Evolutionary conservation across 352 stramenopile genomes (phyloP), one percentile per base, ranked within the genome.

Genomic region (Phytophthora macrochlamydospora): DNA sequence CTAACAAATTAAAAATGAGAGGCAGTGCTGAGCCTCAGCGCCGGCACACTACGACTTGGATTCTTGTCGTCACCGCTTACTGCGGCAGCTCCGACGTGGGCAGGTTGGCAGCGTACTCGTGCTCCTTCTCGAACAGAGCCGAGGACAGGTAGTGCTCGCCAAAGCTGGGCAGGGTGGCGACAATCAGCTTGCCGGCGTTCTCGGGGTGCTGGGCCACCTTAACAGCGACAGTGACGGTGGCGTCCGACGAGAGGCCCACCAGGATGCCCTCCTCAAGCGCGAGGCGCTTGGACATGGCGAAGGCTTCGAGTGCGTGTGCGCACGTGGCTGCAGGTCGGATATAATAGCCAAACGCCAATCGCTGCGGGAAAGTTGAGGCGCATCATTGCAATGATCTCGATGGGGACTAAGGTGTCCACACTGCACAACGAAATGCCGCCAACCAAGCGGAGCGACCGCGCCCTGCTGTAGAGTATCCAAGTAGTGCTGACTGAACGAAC

Each of bases 101-200:
- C 52, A 95, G 69, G 45, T 85, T 76, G 18, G 79, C 79, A 35
- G 87, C 85, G 62, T 75, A 89, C 66, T 93, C 83, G 42, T 85
- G 85, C 67, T 95, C 87, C 54, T 79, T 72, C 45, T 94, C 87
- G 56, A 95, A 95, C 18, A 95, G 73, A 32, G 82, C 69, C 43
- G 87, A 92, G 46, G 83, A 93, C 68, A 95, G 61, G 69, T 94
- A 95, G 30, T 86, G 85, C 73, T 97, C 93, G 51, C 93, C 92
- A 70, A 97, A 97, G 59, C 83, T 95, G 30, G 92, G 92, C 59
- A 97, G 78, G 60, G 97, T 94, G 46, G 85, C 87, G 14, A 98
- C 91, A 54, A 94, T 96, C 31, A 95, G 75, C 79, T 97, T 97
- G 32, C 85, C 85, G 12, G 71, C 75, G 59, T 89, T 94, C 80